A percentile compares a stretch with the other conserved stretches of the same genome.
Evolutionary conservation across 169 alveolate species (phyloP).

Genomic region (Plasmodium fragile): DNA sequence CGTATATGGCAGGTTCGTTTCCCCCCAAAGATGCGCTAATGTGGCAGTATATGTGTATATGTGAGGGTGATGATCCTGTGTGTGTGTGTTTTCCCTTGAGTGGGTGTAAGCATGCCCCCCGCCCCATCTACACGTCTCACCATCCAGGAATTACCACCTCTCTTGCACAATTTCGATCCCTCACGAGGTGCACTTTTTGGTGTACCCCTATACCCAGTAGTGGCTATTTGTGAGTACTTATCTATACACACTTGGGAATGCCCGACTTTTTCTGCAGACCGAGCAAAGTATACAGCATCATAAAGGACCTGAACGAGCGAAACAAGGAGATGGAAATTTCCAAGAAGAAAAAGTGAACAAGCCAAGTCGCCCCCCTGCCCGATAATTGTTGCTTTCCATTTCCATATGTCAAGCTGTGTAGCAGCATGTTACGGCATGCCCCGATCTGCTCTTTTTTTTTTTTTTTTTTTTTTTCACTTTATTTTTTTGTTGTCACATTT

Average conservation of each 20-base stretch:
- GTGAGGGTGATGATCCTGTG: neutral
- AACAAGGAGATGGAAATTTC: conserved; percentile 65
- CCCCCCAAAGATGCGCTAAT: neutral
- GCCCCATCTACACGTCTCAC: neutral
- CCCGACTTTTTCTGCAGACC: conserved; percentile 30
- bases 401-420: neutral
- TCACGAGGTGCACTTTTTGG: neutral
- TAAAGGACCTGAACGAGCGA: conserved; percentile 72
- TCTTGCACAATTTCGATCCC: neutral
- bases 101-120: conserved; percentile 20
- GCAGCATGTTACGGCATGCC: neutral
- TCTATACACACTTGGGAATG: neutral
- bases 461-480: neutral
- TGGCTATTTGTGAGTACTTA: neutral
- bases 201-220: neutral
- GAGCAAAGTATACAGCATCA: conserved; percentile 56
- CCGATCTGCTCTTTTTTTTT: neutral
- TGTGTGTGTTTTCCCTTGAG: neutral
- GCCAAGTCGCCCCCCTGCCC: neutral
- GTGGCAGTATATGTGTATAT: neutral
- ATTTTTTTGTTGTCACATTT: neutral
- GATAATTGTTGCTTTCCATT: neutral
- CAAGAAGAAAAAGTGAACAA: conserved; percentile 22
- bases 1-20: conserved; percentile 76
- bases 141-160: neutral